Evolutionary conservation across 202 grass and related monocot genomes (phyloP), one percentile per base, ranked within the genome.

Genomic region (Setaria viridis): DNA sequence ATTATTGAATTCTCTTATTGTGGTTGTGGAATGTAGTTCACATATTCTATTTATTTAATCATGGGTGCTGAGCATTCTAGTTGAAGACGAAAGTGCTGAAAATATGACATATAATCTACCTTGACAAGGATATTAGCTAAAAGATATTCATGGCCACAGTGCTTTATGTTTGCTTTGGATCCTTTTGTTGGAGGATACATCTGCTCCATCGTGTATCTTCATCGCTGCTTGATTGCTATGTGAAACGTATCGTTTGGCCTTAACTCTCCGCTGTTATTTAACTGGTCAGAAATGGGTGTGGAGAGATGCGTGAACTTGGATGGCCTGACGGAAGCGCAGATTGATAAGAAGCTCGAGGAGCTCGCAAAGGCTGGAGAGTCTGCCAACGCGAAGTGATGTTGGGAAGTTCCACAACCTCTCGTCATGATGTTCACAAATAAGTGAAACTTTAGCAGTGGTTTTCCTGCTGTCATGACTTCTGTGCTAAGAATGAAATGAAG

Each of bases 291-390:
- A 69, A 90, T 94, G 92, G 97, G 97, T 30, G 93, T 96, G 19
- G 97, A 99, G 90, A 99, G 92, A 50, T 99, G 91, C 5, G 93
- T 88, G 67, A 70, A 70, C 34, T 89, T 99, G 91, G 88, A 91
- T 70, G 97, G 91, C 46, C 64, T 96, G 45, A 92, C 90, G 11
- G 90, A 95, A 85, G 86, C 81, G 10, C 90, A 99, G 74, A 99
- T 99, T 64, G 91, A 90, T 84, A 85, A 90, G 77, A 99, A 92
- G 85, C 90, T 99, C 35, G 93, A 96, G 88, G 93, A 96, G 46
- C 90, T 99, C 21, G 86, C 81, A 34, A 93, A 89, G 80, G 93
- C 88, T 4, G 88, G 88, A 47, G 66, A 82, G 82, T 65, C 74
- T 29, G 45, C 74, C 87, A 88, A 79, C 69, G 48, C 72, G 46